phyloP scores from a whole-genome alignment of 192 early-diverging fungal genomes.

The Backusella liffmaniae region DNA sequence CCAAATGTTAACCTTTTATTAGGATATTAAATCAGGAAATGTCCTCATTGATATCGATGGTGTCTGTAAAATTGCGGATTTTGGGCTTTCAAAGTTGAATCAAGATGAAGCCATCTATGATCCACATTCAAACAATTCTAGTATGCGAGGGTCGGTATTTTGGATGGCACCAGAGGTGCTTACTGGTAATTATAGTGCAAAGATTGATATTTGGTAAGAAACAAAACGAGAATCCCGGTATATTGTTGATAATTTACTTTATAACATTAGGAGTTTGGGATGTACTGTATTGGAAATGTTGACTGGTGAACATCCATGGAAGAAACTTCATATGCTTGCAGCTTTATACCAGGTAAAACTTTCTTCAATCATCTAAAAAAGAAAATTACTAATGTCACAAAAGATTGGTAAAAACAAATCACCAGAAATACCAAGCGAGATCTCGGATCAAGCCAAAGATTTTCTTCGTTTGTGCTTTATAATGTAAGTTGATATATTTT shows the following conservation, averaged over 20 bases:
- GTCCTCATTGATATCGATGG: slow-evolving; percentile 76
- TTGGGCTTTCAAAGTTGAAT: slow-evolving; percentile 88
- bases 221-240: not conserved
- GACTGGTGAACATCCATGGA: slow-evolving; percentile 79
- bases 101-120: not conserved
- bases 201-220: slow-evolving; percentile 84
- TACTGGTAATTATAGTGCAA: slow-evolving; percentile 79
- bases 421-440: not conserved
- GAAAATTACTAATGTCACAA: not conserved
- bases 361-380: not conserved
- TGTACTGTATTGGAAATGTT: slow-evolving; percentile 95
- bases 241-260: too few relatives aligned
- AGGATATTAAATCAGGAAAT: slow-evolving; percentile 82
- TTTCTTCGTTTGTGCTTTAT: not conserved
- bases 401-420: not conserved
- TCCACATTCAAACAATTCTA: not conserved
- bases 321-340: slow-evolving; percentile 32
- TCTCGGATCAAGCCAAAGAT: not conserved
- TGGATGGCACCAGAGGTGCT: slow-evolving; percentile 95
- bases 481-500: not conserved
- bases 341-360: slow-evolving; percentile 48
- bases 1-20: too few relatives aligned
- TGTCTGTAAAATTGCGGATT: slow-evolving; percentile 93
- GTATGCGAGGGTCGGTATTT: slow-evolving; percentile 68
- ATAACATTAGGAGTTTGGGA: slow-evolving; percentile 48